Base-by-base conservation (phyloP, 495 filamentous ascomycete genomes). In the Penicillium silybi region DNA sequence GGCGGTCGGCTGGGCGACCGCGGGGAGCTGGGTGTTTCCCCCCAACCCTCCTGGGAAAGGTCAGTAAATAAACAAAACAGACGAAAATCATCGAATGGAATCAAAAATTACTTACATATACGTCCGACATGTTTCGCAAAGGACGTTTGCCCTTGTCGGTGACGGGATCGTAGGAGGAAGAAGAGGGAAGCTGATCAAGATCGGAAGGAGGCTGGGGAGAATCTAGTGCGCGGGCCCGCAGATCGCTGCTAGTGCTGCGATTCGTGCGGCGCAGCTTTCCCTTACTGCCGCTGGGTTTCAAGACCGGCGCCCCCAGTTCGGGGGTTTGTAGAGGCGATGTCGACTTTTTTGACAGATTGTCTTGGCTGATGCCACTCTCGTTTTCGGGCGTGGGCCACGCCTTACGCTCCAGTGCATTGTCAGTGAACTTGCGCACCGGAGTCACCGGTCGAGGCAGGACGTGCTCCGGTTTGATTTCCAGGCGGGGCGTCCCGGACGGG, bases 1-100 rank as follows among this genome's bases (percentile, higher is more conserved):
- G 92, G 90, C 66, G 92, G 92, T 68, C 95, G 88, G 58, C 90
- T 95, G 45, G 93, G 93, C 59, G 95, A 97, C 65, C 85, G 85
- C 59, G 92, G 91, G 63, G 90, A 95, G 58, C 85, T 88, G 63
- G 83, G 90, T 71, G 87, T 89, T 69, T 96, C 92, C 69, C 95
- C 93, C 78, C 83, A 95, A 71, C 88, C 92, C 82, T 96, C 91
- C 90, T 96, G 70, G 38, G 26, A 19, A 51, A 52, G 18, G 50
- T 63, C 42, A 62, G 62, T 56, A 65, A 63, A 63, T 59, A 63
- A 58, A 63, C 62, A 62, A 51, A 41, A 48, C 41, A 46, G 44
- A 34, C 45, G 43, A 38, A 41, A 57, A 54, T 53, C 42, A 45
- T 53, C 42, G 44, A 9, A 46, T 43, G 53, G 44, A 58, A 58